Base-by-base conservation (phyloP, 805 yeast genomes). In the Ascoidea tarda region DNA sequence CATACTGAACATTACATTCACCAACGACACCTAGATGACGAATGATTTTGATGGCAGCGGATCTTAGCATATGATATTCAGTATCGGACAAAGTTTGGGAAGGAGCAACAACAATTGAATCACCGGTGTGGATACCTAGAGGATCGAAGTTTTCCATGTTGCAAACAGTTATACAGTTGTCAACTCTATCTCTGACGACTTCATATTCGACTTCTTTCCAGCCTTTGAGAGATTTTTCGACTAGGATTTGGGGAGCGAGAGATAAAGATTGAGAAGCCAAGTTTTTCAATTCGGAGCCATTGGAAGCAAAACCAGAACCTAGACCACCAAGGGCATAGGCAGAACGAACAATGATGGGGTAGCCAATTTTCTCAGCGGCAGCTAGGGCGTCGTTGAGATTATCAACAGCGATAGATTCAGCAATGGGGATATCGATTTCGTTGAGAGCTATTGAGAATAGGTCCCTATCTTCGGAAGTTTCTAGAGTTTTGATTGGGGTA, bases 111-210 rank as follows among this genome's bases (percentile, higher is more conserved):
- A 91, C 99, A 62, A 91, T 93, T 47, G 99, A 93, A 69, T 91
- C 99, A 74, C 99, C 99, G 53, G 99, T 91, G 72, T 91, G 99
- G 63, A 91, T 85, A 61, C 99, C 99, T 61, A 91, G 79, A 48
- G 99, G 99, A 70, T 91, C 99, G 62, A 91, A 91, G 75, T 91
- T 91, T 73, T 91, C 99, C 99, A 91, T 91, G 71, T 91, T 91
- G 77, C 99, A 91, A 52, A 91, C 99, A 48, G 99, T 91, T 67
- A 91, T 91, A 78, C 99, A 91, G 78, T 91, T 91, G 60, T 84
- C 96, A 53, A 85, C 93, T 58, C 93, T 79, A 73, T 91, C 99
- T 66, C 99, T 84, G 53, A 91, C 98, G 59, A 91, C 99, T 74
- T 91, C 99, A 69, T 91, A 91, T 72, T 91, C 99, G 57, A 91